phyloP scores from a whole-genome alignment of 768 basidiomycete genomes.

The Sporobolomyces roseus region DNA sequence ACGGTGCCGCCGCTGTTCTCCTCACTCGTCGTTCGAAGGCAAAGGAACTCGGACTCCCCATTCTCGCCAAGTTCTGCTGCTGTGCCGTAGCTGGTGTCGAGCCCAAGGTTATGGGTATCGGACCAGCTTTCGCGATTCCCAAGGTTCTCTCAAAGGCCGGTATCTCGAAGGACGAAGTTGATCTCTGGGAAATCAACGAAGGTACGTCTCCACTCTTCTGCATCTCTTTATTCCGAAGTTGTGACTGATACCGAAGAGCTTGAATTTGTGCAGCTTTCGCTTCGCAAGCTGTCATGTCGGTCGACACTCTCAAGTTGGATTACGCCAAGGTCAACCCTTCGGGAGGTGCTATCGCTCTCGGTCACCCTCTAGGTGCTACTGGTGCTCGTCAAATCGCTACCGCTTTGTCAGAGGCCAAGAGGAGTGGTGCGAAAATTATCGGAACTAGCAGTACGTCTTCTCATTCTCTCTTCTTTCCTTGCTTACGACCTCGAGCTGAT shows the following conservation, averaged over 20 bases:
- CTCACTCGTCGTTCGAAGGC: slow-evolving; percentile 75
- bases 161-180: slow-evolving; percentile 65
- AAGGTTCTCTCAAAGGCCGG: slow-evolving; percentile 64
- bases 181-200: slow-evolving; percentile 60
- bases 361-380: slow-evolving; percentile 70
- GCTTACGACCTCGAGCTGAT: no score
- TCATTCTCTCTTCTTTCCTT: neutral
- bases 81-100: slow-evolving; percentile 67
- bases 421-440: slow-evolving; percentile 70
- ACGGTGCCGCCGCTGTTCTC: slow-evolving; percentile 88
- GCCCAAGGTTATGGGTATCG: slow-evolving; percentile 53
- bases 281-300: slow-evolving; percentile 62
- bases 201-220: slow-evolving; percentile 16
- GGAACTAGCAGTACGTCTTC: slow-evolving; percentile 63
- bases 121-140: slow-evolving; percentile 78
- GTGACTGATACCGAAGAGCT: no score
- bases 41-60: slow-evolving; percentile 74
- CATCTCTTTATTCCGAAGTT: no score
- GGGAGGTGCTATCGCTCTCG: slow-evolving; percentile 76
- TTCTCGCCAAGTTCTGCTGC: slow-evolving; percentile 77
- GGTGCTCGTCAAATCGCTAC: slow-evolving; percentile 85
- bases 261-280: slow-evolving; percentile 63
- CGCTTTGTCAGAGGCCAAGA: slow-evolving; percentile 69
- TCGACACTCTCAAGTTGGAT: slow-evolving; percentile 58
- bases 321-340: slow-evolving; percentile 76